Evolutionary conservation across 2,329 filamentous ascomycete genomes (phyloP), one percentile per base, ranked within the genome.

Genomic region (Aspergillus sp.): DNA sequence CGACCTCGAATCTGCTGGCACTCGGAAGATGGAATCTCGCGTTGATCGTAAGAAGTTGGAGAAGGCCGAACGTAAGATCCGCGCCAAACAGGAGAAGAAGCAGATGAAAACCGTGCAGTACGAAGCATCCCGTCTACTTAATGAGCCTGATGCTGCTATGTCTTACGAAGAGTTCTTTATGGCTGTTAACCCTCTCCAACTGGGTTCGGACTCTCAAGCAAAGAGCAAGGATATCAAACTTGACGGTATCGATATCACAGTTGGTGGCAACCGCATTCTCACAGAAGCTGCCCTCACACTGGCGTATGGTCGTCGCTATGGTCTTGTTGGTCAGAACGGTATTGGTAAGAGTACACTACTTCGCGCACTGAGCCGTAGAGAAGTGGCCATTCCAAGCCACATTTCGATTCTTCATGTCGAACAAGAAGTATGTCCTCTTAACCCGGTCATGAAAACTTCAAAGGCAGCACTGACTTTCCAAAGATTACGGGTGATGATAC

Each of bases 81-180:
- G 92, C 49, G 93, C 93, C 69, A 99, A 99, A 81, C 95, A 98
- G 80, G 95, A 92, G 79, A 96, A 96, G 82, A 99, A 99, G 81
- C 86, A 88, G 37, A 97, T 95, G 88, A 98, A 98, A 84, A 96
- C 89, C 56, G 95, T 99, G 66, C 91, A 97, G 77, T 99, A 99
- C 75, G 95, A 99, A 79, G 90, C 95, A 0, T 98, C 95, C 12
- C 88, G 87, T 65, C 82, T 99, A 65, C 86, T 99, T 64, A 89
- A 96, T 71, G 86, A 91, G 75, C 84, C 91, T 4, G 89, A 93
- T 68, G 85, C 88, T 68, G 82, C 93, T 12, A 89, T 96, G 81
- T 96, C 91, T 41, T 99, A 99, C 74, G 95, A 99, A 77, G 95
- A 99, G 74, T 98, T 99, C 79, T 99, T 96, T 84, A 98, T 99